phyloP scores from a whole-genome alignment of 495 filamentous ascomycete genomes.

The Aspergillus homomorphus region DNA sequence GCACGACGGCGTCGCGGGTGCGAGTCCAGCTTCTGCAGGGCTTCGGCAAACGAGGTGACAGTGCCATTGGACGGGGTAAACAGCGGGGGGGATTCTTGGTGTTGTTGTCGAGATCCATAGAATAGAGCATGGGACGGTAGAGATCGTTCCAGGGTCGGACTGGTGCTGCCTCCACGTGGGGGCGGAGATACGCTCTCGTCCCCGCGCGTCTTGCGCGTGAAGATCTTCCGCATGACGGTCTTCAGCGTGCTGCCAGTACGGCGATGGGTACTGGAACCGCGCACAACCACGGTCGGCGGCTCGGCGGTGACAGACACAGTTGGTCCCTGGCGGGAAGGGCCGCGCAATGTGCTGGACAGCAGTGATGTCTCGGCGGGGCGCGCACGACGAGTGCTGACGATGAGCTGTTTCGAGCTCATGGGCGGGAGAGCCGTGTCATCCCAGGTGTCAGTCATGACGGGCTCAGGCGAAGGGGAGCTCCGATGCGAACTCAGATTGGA shows the following conservation, averaged over 20 bases:
- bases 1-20: constrained; percentile 35
- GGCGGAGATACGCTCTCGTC: constrained; percentile 17
- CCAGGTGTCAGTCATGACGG: constrained; percentile 3
- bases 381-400: constrained; percentile 13
- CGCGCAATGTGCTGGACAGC: constrained; percentile 8
- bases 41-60: constrained; percentile 23
- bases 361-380: constrained; percentile 14
- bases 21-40: constrained; percentile 23
- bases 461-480: background rate
- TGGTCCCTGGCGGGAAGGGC: constrained; percentile 3
- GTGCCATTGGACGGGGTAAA: constrained; percentile 6
- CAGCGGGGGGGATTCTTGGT: background rate
- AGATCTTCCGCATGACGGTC: constrained; percentile 49
- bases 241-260: constrained; percentile 45
- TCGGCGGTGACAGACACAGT: constrained; percentile 16
- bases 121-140: background rate
- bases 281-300: constrained; percentile 20
- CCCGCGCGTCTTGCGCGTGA: constrained; percentile 43
- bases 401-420: constrained; percentile 24
- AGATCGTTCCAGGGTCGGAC: background rate
- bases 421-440: constrained; percentile 23
- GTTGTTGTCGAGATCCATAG: constrained; percentile 11
- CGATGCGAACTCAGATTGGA: background rate
- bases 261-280: constrained; percentile 34
- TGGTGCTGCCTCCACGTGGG: background rate